Conservation (phyloP, 2,329 filamentous ascomycete genomes). For the Fusarium fujikuroi region DNA sequence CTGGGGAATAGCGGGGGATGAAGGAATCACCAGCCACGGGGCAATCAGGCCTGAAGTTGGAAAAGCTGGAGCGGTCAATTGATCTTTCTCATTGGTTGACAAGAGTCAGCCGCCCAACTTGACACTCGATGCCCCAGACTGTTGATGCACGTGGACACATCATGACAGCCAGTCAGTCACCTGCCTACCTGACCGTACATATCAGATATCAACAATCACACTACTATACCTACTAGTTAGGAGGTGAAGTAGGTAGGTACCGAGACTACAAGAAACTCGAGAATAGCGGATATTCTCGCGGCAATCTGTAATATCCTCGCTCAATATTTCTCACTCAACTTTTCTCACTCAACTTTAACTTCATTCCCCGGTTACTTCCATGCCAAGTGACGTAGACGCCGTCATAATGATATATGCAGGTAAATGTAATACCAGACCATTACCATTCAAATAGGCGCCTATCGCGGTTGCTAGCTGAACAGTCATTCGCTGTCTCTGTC, state of each 20-base stretch:
- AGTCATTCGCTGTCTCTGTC: neutral
- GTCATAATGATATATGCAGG: neutral
- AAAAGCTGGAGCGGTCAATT: conserved; percentile 31
- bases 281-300: neutral
- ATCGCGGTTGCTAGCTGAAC: conserved; percentile 2
- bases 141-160: conserved; percentile 25
- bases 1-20: conserved; percentile 6
- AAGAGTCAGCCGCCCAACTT: conserved; percentile 30
- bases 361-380: neutral
- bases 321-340: neutral
- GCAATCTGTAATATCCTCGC: neutral
- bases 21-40: conserved; percentile 9
- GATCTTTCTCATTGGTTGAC: conserved; percentile 19
- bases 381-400: conserved; percentile 3
- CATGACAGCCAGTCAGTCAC: conserved; percentile 18
- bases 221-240: too few species aligned
- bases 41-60: neutral
- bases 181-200: neutral
- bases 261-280: neutral
- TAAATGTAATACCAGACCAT: neutral
- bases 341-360: neutral
- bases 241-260: too few species aligned
- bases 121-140: conserved; percentile 7
- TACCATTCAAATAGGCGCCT: neutral
- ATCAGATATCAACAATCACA: neutral